phyloP scores from a whole-genome alignment of 2,329 filamentous ascomycete species.

The Botrytis medusae region DNA sequence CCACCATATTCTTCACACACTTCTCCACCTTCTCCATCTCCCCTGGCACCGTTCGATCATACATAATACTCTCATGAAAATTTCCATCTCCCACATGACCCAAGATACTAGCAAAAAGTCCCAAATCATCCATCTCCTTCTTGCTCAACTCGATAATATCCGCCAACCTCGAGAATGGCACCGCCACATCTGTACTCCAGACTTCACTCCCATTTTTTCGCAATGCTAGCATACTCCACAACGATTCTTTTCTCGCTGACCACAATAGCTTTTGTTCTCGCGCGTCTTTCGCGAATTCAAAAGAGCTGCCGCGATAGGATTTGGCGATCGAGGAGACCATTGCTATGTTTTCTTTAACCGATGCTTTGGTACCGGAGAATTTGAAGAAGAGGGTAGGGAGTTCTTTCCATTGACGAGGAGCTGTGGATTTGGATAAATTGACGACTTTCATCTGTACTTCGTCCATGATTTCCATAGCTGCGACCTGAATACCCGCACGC shows the following conservation, averaged over 20 bases:
- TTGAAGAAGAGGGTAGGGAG: slow-evolving; percentile 80
- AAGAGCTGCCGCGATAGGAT: slow-evolving; percentile 61
- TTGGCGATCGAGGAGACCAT: slow-evolving; percentile 68
- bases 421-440: slow-evolving; percentile 70
- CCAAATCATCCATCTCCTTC: slow-evolving; percentile 82
- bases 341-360: slow-evolving; percentile 75
- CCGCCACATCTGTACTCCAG: slow-evolving; percentile 83
- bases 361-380: slow-evolving; percentile 74
- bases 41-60: slow-evolving; percentile 66
- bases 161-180: slow-evolving; percentile 72
- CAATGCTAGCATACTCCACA: slow-evolving; percentile 81
- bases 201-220: slow-evolving; percentile 66
- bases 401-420: slow-evolving; percentile 70
- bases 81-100: slow-evolving; percentile 94
- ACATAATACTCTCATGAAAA: slow-evolving; percentile 92
- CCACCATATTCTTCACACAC: slow-evolving; percentile 87
- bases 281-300: slow-evolving; percentile 73
- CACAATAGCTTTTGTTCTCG: slow-evolving; percentile 74
- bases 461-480: slow-evolving; percentile 72
- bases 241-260: slow-evolving; percentile 76
- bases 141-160: slow-evolving; percentile 82
- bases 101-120: slow-evolving; percentile 81
- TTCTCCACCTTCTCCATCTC: slow-evolving; percentile 75
- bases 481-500: slow-evolving; percentile 50
- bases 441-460: slow-evolving; percentile 84